Base-by-base conservation (phyloP, 108 stramenopile genomes). In the Conticribra weissflogii region DNA sequence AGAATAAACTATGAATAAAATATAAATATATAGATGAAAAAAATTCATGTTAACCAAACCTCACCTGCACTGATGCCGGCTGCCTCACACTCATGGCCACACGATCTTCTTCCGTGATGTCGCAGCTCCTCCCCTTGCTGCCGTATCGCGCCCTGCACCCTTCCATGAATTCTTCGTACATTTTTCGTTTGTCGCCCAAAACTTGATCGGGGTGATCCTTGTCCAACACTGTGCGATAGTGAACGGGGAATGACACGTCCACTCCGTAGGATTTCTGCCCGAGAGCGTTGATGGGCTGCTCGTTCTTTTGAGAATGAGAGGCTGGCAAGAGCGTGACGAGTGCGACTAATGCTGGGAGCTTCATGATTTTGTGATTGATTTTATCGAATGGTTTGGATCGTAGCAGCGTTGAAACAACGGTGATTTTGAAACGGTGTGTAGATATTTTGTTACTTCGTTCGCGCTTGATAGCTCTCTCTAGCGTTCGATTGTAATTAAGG, bases 211-310 rank as follows among this genome's bases (percentile, higher is more conserved):
- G 65, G 27, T 66, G 56, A 58, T 75, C 49, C 21, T 75, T 51
- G 21, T 54, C 55, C n/a, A 72, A 22, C 0, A 57, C 66, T 48
- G 49, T 53, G 16, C 48, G 18, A 63, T 82, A 51, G 51, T 94
- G 93, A 7, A 95, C 84, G 3, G 94, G 89, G 70, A 90, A 95
- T 8, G 91, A 90, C 24, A 86, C 86, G 49, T 95, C 90, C 3
- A 87, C 81, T 7, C 93, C 93, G 60, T 92, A 92, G 8, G 71
- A 72, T 8, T 60, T 60, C 36, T 80, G 44, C 16, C 79, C 79
- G 46, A 80, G 68, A 5, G 74, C 72, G 24, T 79, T 74, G n/a
- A 74, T 51, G 3, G 63, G 62, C 69, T 65, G 81, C 16, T 64
- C 54, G 19, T 41, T 41, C 12, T 41, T 41, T 41, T 30, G n/a